Conservation (phyloP, 2,329 filamentous ascomycete species). For the Sordariomycetes sp. region DNA sequence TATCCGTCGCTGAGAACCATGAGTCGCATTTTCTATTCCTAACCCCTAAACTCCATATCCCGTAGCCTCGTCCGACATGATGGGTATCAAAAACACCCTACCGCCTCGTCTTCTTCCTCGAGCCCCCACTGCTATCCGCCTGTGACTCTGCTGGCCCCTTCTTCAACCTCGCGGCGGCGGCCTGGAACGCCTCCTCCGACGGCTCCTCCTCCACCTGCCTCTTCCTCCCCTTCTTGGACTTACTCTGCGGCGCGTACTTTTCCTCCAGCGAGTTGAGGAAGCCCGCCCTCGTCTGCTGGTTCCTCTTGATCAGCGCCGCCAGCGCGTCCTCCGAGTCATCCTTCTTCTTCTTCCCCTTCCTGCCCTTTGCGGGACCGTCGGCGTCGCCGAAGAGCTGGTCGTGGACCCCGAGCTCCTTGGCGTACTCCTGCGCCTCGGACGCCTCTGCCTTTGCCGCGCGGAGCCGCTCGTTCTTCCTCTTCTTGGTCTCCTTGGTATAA, state of each 20-base stretch:
- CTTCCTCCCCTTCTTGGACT: conserved; percentile 38
- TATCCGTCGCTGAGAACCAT: background rate
- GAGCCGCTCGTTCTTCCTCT: conserved; percentile 42
- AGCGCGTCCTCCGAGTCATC: conserved; percentile 38
- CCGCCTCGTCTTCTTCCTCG: background rate
- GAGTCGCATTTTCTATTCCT: background rate
- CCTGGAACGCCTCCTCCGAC: conserved; percentile 47
- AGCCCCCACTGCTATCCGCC: conserved; percentile 1
- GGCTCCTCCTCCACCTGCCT: conserved; percentile 47
- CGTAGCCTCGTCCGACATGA: background rate
- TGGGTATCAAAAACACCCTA: background rate
- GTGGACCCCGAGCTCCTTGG: conserved; percentile 61
- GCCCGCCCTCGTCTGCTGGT: conserved; percentile 49
- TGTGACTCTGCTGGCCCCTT: conserved; percentile 15
- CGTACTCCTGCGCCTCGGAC: conserved; percentile 60
- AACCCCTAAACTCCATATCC: background rate
- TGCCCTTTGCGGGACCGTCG: conserved; percentile 15
- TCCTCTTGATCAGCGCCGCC: conserved; percentile 61
- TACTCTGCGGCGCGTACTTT: conserved; percentile 47
- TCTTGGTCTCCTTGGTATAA: conserved; percentile 64
- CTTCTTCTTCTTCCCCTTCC: conserved; percentile 18
- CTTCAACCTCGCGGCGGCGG: conserved; percentile 35
- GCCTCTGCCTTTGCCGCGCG: conserved; percentile 54
- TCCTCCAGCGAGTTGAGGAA: conserved; percentile 66
- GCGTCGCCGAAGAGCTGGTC: conserved; percentile 48